Evolutionary conservation across 2,329 filamentous ascomycete genomes (phyloP).

Genomic region (Blastomyces parvus): DNA sequence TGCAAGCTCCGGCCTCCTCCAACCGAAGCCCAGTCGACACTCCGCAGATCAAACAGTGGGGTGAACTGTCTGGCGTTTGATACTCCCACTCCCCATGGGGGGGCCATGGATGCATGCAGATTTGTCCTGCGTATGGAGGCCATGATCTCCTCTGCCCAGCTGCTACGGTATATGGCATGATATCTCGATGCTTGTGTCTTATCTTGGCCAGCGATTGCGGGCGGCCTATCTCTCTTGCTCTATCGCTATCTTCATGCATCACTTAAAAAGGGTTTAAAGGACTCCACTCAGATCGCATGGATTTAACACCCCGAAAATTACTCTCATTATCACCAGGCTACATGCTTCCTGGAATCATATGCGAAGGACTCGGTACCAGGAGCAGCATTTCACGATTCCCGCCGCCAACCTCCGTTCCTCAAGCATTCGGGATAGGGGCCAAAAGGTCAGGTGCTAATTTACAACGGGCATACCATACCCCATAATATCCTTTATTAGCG

Average conservation of each 20-base stretch:
- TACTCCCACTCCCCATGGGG: not conserved
- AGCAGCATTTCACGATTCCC: not conserved
- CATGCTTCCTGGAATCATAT: not conserved
- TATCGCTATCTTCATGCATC: not conserved
- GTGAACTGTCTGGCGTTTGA: not conserved
- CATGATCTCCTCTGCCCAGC: not conserved
- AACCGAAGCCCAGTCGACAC: not conserved
- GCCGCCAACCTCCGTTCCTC: no score
- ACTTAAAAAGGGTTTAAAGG: not conserved
- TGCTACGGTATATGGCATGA: not conserved
- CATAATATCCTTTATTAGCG: no score
- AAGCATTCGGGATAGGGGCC: not conserved
- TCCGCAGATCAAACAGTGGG: not conserved
- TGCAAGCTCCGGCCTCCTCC: not conserved
- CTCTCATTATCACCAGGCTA: not conserved
- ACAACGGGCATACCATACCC: not conserved
- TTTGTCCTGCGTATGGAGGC: not conserved
- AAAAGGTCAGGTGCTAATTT: not conserved
- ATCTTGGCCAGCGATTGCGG: not conserved
- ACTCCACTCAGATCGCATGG: not conserved
- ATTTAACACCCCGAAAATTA: not conserved
- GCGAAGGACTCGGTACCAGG: no score
- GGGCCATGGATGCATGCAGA: not conserved
- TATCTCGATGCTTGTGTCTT: not conserved
- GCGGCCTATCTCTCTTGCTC: not conserved